Evolutionary conservation across 2,329 filamentous ascomycete species (phyloP).

Genomic region (Botrytis tulipae): DNA sequence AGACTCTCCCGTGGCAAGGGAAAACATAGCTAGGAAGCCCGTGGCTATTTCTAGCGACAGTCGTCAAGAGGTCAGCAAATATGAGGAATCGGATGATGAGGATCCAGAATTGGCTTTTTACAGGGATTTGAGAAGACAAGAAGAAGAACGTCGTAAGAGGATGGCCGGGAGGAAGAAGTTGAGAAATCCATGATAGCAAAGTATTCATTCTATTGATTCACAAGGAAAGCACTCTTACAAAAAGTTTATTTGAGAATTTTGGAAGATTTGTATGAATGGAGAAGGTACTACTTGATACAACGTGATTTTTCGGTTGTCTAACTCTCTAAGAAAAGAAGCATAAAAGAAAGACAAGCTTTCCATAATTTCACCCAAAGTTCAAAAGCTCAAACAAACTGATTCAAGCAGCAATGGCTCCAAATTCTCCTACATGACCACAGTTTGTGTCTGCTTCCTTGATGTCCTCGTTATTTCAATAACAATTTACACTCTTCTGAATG

Average conservation of each 20-base stretch:
- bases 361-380: too few relatives aligned
- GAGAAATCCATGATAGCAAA: not conserved
- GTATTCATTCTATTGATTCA: not conserved
- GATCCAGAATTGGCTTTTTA: constrained; percentile 14
- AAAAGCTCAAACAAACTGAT: too few relatives aligned
- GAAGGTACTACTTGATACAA: too few relatives aligned
- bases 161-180: not conserved
- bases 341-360: too few relatives aligned
- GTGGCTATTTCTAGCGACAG: not conserved
- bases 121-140: constrained; percentile 10
- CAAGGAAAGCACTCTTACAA: too few relatives aligned
- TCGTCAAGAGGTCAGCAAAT: not conserved
- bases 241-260: too few relatives aligned
- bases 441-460: too few relatives aligned
- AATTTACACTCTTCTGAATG: too few relatives aligned
- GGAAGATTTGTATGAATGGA: too few relatives aligned
- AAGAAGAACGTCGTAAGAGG: not conserved
- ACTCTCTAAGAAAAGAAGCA: too few relatives aligned
- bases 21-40: not conserved
- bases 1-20: not conserved
- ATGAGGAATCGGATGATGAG: constrained; percentile 13
- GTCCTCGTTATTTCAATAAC: too few relatives aligned
- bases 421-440: not conserved
- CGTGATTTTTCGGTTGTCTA: too few relatives aligned
- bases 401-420: not conserved